phyloP scores from a whole-genome alignment of 2,329 filamentous ascomycete genomes.

The Fusarium pseudocircinatum region DNA sequence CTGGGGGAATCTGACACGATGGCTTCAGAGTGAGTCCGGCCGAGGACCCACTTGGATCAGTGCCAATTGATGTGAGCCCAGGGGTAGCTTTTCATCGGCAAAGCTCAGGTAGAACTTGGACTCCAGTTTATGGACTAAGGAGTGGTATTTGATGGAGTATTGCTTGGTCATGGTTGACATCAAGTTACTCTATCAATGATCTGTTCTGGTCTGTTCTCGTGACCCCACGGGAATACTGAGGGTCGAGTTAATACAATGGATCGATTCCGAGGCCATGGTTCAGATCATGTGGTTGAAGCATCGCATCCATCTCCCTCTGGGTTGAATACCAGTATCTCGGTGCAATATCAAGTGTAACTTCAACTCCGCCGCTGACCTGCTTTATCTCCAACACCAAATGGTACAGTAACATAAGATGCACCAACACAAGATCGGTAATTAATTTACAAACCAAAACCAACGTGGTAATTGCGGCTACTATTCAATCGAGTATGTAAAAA shows the following conservation, averaged over 20 bases:
- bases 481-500: constrained; percentile 5
- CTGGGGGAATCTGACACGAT: constrained; percentile 30
- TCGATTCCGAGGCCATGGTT: constrained; percentile 14
- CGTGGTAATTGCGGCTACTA: neutral
- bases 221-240: constrained; percentile 8
- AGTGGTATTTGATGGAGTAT: neutral
- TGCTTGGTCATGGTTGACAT: constrained; percentile 24
- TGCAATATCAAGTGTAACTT: neutral
- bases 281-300: constrained; percentile 1
- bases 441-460: neutral
- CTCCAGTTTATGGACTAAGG: neutral
- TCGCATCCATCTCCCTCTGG: neutral
- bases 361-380: neutral
- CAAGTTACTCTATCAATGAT: constrained; percentile 12
- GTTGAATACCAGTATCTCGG: neutral
- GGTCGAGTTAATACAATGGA: constrained; percentile 16
- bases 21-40: constrained; percentile 32
- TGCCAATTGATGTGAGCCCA: constrained; percentile 12
- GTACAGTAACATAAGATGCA: neutral
- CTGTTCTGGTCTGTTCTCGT: constrained; percentile 13
- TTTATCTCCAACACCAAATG: constrained; percentile 1
- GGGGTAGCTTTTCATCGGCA: constrained; percentile 8
- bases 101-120: neutral
- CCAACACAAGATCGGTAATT: neutral
- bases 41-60: constrained; percentile 16